Conservation (phyloP, 2,329 filamentous ascomycete genomes). For the Alternaria solani region DNA sequence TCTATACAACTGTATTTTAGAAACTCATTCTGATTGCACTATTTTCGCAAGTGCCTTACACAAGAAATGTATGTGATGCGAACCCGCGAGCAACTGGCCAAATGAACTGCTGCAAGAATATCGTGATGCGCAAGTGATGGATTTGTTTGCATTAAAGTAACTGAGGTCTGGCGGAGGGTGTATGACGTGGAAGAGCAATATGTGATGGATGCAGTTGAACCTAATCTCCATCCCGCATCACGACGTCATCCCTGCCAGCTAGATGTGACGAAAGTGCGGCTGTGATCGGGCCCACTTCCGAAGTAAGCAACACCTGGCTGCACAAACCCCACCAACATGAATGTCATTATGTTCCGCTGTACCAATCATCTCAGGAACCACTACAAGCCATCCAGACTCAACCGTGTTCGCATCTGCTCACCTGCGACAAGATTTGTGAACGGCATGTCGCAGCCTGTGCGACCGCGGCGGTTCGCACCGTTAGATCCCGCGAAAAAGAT, state of each 20-base stretch:
- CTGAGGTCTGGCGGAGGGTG: not conserved
- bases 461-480: conserved; percentile 60
- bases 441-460: conserved; percentile 27
- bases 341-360: not conserved
- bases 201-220: not conserved
- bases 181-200: not conserved
- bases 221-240: not conserved
- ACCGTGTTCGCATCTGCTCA: not conserved
- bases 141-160: too few species aligned
- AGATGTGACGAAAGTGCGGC: conserved; percentile 1
- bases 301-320: conserved; percentile 8
- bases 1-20: not conserved
- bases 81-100: not conserved
- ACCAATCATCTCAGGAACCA: conserved; percentile 5
- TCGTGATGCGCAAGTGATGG: too few species aligned
- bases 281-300: conserved; percentile 13
- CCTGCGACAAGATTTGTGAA: conserved; percentile 9
- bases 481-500: conserved; percentile 48
- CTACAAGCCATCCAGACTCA: not conserved
- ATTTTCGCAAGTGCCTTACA: not conserved
- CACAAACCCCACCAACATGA: conserved; percentile 16
- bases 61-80: not conserved
- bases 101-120: not conserved
- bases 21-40: not conserved
- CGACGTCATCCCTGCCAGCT: conserved; percentile 4